Conservation (phyloP, 2,329 filamentous ascomycete species). For the Cordyceps cateniannulata region DNA sequence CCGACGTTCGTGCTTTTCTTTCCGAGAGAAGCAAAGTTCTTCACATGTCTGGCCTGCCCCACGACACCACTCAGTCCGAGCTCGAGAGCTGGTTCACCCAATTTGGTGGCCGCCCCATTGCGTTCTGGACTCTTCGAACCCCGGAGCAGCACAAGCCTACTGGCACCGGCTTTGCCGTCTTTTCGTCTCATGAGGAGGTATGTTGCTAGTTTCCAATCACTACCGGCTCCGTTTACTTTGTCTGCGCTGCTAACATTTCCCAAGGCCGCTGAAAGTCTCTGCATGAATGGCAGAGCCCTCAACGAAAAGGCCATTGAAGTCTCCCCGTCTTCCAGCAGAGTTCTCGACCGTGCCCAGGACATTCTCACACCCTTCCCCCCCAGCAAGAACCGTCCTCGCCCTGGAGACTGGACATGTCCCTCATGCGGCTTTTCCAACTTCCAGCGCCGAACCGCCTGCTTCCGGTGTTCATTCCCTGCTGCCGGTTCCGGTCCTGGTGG, state of each 20-base stretch:
- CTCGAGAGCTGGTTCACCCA: conserved; percentile 99
- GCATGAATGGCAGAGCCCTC: conserved; percentile 96
- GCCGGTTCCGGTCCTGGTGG: conserved; percentile 65
- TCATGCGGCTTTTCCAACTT: conserved; percentile 99
- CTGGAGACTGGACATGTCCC: conserved; percentile 98
- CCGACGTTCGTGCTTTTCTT: conserved; percentile 92
- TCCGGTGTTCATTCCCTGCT: conserved; percentile 98
- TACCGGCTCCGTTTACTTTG: not conserved
- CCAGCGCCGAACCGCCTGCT: conserved; percentile 95
- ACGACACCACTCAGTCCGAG: conserved; percentile 97
- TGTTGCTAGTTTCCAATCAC: conserved; percentile 28
- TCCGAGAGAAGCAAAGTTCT: conserved; percentile 96
- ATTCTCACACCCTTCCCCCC: conserved; percentile 96
- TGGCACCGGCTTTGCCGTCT: conserved; percentile 94
- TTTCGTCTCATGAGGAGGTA: conserved; percentile 98
- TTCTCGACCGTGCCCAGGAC: conserved; percentile 89
- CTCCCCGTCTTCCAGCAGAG: conserved; percentile 92
- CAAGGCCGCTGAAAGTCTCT: conserved; percentile 92
- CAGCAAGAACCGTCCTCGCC: conserved; percentile 94
- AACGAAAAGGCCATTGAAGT: conserved; percentile 99
- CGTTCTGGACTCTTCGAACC: conserved; percentile 96
- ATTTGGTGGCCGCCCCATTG: conserved; percentile 94
- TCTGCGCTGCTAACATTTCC: not conserved
- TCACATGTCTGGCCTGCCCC: conserved; percentile 93
- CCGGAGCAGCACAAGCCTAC: conserved; percentile 99